A percentile compares a stretch with the other conserved stretches of the same genome.
phyloP scores from a whole-genome alignment of 345 rosid genomes.

The Hibiscus syriacus region DNA sequence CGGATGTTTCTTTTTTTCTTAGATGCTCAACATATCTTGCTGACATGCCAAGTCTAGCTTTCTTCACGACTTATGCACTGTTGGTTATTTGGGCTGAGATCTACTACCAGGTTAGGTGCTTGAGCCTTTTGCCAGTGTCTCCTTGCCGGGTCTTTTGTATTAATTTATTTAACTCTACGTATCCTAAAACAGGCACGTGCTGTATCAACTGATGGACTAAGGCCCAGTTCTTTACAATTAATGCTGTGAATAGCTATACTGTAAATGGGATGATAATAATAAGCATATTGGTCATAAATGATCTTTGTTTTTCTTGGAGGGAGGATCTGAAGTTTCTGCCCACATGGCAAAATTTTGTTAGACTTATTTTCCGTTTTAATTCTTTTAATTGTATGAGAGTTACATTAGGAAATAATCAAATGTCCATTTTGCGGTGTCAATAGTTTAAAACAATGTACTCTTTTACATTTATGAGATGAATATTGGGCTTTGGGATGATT shows the following conservation, averaged over 20 bases:
- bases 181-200: conserved; percentile 63
- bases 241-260: conserved; percentile 26
- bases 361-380: neutral
- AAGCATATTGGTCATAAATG: neutral
- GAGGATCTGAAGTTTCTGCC: neutral
- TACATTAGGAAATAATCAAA: neutral
- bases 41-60: conserved; percentile 91
- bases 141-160: neutral
- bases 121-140: neutral
- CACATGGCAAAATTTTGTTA: neutral
- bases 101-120: conserved; percentile 61
- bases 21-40: conserved; percentile 72
- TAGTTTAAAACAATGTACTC: neutral
- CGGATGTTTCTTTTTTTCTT: conserved; percentile 5
- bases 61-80: conserved; percentile 87
- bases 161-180: neutral
- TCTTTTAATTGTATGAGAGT: conserved; percentile 1
- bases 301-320: neutral
- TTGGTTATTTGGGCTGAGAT: conserved; percentile 95
- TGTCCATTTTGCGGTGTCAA: neutral
- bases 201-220: conserved; percentile 74
- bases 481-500: neutral
- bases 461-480: neutral
- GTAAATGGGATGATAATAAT: neutral
- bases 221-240: conserved; percentile 68